Conservation (phyloP, 2,329 filamentous ascomycete species). For the Talaromyces sp. region DNA sequence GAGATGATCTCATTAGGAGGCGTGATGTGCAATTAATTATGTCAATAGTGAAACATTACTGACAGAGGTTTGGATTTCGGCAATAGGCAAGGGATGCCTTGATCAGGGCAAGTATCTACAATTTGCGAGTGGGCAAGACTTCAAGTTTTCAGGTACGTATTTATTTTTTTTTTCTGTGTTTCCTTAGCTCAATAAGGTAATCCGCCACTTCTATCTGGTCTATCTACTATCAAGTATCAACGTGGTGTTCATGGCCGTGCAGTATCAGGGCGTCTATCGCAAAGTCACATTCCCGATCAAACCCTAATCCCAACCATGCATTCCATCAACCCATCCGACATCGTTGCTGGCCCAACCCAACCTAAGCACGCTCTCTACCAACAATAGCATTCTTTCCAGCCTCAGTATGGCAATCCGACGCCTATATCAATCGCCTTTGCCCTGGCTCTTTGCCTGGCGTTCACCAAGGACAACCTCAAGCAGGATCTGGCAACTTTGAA, state of each 20-base stretch:
- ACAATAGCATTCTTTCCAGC: not conserved
- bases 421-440: slow-evolving; percentile 1
- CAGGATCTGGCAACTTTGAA: not conserved
- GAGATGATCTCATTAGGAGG: not conserved
- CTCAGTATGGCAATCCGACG: not conserved
- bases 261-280: not conserved
- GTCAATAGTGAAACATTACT: not conserved
- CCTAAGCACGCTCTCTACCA: not conserved
- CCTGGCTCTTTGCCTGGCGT: not conserved
- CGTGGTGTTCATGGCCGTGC: not conserved
- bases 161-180: not conserved
- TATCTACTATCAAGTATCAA: not conserved
- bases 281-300: slow-evolving; percentile 6
- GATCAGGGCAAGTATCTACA: not conserved
- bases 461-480: not conserved
- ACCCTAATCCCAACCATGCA: slow-evolving; percentile 1
- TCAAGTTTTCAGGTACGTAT: not conserved
- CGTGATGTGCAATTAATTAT: not conserved
- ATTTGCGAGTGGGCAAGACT: not conserved
- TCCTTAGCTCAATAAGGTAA: not conserved
- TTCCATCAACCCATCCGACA: not conserved
- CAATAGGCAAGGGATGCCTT: not conserved
- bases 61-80: not conserved
- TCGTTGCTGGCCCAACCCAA: slow-evolving; percentile 4
- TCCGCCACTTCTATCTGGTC: not conserved